Percentiles rank a stretch among this genome's conserved stretches.
Evolutionary conservation across 768 basidiomycete species (phyloP).

Genomic region (Xerocomellus dryophilus): DNA sequence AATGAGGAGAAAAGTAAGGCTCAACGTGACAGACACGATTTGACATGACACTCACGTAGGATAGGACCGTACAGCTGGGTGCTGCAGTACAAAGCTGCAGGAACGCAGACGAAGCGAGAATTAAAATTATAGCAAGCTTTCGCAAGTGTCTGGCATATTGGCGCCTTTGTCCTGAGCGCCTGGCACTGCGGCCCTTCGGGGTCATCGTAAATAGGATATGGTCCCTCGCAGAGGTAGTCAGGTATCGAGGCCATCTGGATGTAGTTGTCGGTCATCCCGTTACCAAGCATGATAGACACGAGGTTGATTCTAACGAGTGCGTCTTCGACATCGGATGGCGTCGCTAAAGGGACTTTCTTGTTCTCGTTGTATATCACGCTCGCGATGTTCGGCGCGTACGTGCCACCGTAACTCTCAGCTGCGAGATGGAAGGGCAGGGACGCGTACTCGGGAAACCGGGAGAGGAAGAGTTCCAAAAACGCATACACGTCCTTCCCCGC

Average conservation of each 20-base stretch:
- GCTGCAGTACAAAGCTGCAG: conserved; percentile 79
- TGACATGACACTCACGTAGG: conserved; percentile 47
- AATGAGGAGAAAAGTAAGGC: neutral
- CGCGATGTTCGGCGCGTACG: conserved; percentile 84
- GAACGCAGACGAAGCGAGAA: conserved; percentile 63
- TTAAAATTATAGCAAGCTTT: conserved; percentile 64
- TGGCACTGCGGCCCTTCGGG: conserved; percentile 64
- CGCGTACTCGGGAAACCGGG: conserved; percentile 73
- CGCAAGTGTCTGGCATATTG: conserved; percentile 72
- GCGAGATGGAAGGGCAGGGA: conserved; percentile 72
- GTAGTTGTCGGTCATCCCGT: conserved; percentile 82
- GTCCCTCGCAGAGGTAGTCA: conserved; percentile 80
- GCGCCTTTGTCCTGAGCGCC: conserved; percentile 58
- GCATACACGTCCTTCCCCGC: conserved; percentile 90
- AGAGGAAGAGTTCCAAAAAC: conserved; percentile 77
- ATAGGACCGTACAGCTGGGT: conserved; percentile 68
- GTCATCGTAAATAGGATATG: conserved; percentile 77
- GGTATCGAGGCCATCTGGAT: conserved; percentile 78
- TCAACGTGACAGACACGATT: neutral
- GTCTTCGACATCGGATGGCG: conserved; percentile 40
- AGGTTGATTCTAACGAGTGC: conserved; percentile 70
- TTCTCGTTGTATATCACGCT: conserved; percentile 79
- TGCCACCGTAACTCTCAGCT: conserved; percentile 77
- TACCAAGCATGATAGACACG: conserved; percentile 80
- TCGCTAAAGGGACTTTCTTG: conserved; percentile 47